Base-by-base conservation (phyloP, 2,329 filamentous ascomycete species). In the Fusarium camptoceras region DNA sequence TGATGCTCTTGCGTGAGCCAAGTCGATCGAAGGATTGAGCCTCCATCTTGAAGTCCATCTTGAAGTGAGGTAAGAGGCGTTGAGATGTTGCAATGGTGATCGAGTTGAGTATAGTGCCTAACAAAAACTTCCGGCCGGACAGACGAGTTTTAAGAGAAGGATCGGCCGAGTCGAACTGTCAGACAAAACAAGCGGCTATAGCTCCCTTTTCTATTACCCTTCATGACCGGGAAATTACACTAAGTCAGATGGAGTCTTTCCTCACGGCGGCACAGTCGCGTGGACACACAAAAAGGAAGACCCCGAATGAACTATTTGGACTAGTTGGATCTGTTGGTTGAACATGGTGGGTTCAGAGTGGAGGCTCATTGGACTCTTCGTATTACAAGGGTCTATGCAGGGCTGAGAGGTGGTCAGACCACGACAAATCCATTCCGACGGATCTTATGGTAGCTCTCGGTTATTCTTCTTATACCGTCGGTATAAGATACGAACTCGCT, bases 1-100 rank as follows among this genome's bases (percentile, higher is more conserved):
- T 37, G 8, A 63, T 34, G 2, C 60, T 30, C 14, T 24, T 47
- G 16, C 46, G 58, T 16, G 58, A 60, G n/a, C 58, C 50, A 2
- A 28, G 27, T 8, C 42, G n/a, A 1, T 55, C 48, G 7, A 55
- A 11, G 6, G 27, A 10, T n/a, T 22, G 9, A 11, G 9, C 5
- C 1, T 63, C 58, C 42, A 63, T 63, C 0, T 1, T 47, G n/a
- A 4, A 37, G 3, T 6, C 5, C 16, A 37, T 37, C 1, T 37
- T 11, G 6, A 34, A 14, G 15, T 12, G 18, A 28, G 4, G 6
- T 1, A 6, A 20, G 12, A 15, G 16, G 9, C 8, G 16, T 30
- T 30, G 11, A 25, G 18, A 10, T 25, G 5, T 12, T 15, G 8
- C 12, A 27, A 2, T 8, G 8, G 6, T 20, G 18, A 7, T 12